Evolutionary conservation across 345 rosid species (phyloP), one percentile per base, ranked within the genome.

Genomic region (Cardamine resedifolia): DNA sequence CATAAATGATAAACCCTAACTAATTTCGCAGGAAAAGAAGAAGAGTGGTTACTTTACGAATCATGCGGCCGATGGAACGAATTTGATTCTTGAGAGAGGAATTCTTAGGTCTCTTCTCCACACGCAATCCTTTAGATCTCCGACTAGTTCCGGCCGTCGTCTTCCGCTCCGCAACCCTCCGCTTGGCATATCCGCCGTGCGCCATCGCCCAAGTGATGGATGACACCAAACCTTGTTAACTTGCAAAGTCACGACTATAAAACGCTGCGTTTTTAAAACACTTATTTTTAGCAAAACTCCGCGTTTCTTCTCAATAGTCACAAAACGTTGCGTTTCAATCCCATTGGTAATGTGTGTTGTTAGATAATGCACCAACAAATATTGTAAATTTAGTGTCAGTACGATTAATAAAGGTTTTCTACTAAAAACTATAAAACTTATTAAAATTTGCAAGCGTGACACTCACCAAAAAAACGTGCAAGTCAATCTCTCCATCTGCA

Each of bases 1-100:
- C 63, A 33, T 33, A n/a, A n/a, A n/a, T n/a, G n/a, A n/a, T n/a
- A n/a, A n/a, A n/a, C n/a, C n/a, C n/a, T n/a, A n/a, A n/a, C n/a
- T n/a, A 64, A 48, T 63, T 63, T 10, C 12, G 4, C 43, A 48
- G 0, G 12, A 64, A 30, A 12, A 47, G 68, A 27, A 45, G 39
- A 45, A 28, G 49, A 62, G 41, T 27, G 27, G 8, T 45, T 52
- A 66, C 71, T 23, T 66, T 51, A 10, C 60, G 71, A 36, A 66
- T 34, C 71, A 66, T 24, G n/a, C 71, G 71, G 36, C 50, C n/a
- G n/a, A 66, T 66, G 34, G 71, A 66, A 66, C 71, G 71, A 34
- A 66, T 66, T 52, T 65, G 98, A 69, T 92, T 92, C 79, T 86
- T 92, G 71, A 85, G 84, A 48, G 95, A 83, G 39, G 86, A 86